Percentiles rank a stretch among this genome's conserved stretches.
Evolutionary conservation across 2,329 filamentous ascomycete genomes (phyloP).

Genomic region (Penicillium capsulatum): DNA sequence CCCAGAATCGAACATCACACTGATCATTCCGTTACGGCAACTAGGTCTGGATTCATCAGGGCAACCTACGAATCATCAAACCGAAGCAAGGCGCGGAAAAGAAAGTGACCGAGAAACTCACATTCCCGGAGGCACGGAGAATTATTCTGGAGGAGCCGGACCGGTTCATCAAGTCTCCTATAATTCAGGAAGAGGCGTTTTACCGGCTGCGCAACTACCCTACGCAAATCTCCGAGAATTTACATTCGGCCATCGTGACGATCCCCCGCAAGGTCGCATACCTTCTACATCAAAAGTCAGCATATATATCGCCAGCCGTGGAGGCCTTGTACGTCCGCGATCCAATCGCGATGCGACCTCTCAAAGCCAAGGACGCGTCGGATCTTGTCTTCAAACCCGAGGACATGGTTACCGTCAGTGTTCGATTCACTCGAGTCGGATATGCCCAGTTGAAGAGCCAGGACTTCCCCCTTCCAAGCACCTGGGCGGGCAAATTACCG

Average conservation of each 20-base stretch:
- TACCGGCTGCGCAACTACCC: constrained; percentile 84
- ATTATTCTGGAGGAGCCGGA: constrained; percentile 56
- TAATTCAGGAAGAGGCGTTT: constrained; percentile 84
- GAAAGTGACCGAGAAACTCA: constrained; percentile 48
- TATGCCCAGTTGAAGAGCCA: constrained; percentile 90
- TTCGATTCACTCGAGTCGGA: constrained; percentile 80
- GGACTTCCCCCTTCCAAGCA: constrained; percentile 64
- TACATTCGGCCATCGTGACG: constrained; percentile 70
- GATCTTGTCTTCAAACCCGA: constrained; percentile 64
- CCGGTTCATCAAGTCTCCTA: constrained; percentile 64
- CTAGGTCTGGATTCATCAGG: constrained; percentile 76
- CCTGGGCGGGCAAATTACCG: constrained; percentile 48
- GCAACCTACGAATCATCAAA: constrained; percentile 68
- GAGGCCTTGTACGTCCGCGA: constrained; percentile 93
- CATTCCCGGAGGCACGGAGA: constrained; percentile 60
- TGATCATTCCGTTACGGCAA: background rate
- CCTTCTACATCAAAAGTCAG: constrained; percentile 69
- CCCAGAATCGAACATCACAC: background rate
- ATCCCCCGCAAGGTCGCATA: constrained; percentile 79
- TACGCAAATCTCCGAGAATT: constrained; percentile 63
- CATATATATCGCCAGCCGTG: constrained; percentile 73
- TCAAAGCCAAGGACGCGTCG: constrained; percentile 55
- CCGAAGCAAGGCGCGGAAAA: constrained; percentile 46
- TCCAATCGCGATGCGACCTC: constrained; percentile 65
- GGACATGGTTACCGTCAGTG: constrained; percentile 74